Percentiles rank a stretch among this genome's conserved stretches.
These are phyloP conservation scores for Pseudozyma tsukubaensis DNA, from an alignment of 1,284 basidiomycete genomes.

Conservation along the genomic window DNA sequence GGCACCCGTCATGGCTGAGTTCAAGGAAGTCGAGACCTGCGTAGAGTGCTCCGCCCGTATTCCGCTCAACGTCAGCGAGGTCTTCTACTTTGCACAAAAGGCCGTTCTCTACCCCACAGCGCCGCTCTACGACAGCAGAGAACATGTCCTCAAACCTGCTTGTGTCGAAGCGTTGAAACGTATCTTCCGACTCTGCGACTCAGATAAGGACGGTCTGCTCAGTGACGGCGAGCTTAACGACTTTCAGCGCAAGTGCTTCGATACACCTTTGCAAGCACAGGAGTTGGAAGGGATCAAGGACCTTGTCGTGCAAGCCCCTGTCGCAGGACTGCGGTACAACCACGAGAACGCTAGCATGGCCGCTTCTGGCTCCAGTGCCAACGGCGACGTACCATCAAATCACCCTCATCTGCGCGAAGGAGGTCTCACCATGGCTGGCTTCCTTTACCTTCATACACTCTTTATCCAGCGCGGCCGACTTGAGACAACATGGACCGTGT, in stretches of 20 bases:
- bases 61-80: constrained; percentile 87
- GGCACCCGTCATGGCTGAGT: constrained; percentile 68
- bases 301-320: constrained; percentile 55
- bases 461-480: constrained; percentile 96
- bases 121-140: constrained; percentile 93
- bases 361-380: constrained; percentile 45
- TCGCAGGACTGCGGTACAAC: constrained; percentile 46
- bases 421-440: constrained; percentile 89
- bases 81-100: constrained; percentile 99
- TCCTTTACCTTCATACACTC: constrained; percentile 92
- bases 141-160: constrained; percentile 85
- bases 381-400: constrained; percentile 36
- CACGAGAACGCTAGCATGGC: constrained; percentile 48
- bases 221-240: constrained; percentile 93
- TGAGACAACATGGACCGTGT: constrained; percentile 97
- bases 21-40: constrained; percentile 84
- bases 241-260: constrained; percentile 96
- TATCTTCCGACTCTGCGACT: constrained; percentile 95
- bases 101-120: constrained; percentile 97
- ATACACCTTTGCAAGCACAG: constrained; percentile 87
- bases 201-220: constrained; percentile 91
- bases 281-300: constrained; percentile 79
- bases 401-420: constrained; percentile 70
- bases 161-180: constrained; percentile 87
- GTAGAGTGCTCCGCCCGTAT: constrained; percentile 92